Base-by-base conservation (phyloP, 139 green algal species). In the Tetradesmus obliquus region DNA sequence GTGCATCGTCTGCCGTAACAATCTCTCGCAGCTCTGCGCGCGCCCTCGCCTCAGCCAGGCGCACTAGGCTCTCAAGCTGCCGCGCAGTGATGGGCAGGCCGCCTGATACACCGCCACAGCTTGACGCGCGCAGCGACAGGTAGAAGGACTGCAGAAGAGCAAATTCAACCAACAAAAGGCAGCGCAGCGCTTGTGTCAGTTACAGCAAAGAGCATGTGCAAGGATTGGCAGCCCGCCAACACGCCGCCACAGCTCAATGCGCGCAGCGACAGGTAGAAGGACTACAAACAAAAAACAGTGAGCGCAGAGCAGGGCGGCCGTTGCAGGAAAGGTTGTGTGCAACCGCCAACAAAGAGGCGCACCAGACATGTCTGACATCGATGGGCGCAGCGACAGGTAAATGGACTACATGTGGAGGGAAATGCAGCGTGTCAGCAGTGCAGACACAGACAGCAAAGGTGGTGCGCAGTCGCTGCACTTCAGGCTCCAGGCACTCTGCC, bases 61-160 rank as follows among this genome's bases (percentile, higher is more conserved):
- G 93, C 45, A 99, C 95, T 88, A 99, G 92, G 92, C 95, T 98
- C 93, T 99, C 98, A 88, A 99, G 96, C 94, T 99, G 97, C 57
- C 97, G 94, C 12, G 96, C 94, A 74, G 96, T 95, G 54, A 94
- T 62, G 45, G 91, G 89, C 15, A 82, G 19, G 9, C 71, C 60
- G 32, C 90, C 84, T 57, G 20, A 60, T 2, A 87, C 45, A 10
- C 82, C 69, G 58, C 76, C 89, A 86, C 57, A 86, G 4, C 32
- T 82, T 20, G 92, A 81, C 0, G 92, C 51, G 9, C 97, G 94
- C 89, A 98, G 93, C 71, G 97, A 88, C 54, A 98, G 93, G 91
- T 98, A 98, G 88, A 97, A 97, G 1, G 83, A 90, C 79, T 95
- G 90, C 86, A 83, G 53, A 51, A 86, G 15, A 45, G 32, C 32